A percentile compares a stretch with the other conserved stretches of the same genome.
Evolutionary conservation across 2,329 filamentous ascomycete genomes (phyloP).

Genomic region (Talaromyces sp.): DNA sequence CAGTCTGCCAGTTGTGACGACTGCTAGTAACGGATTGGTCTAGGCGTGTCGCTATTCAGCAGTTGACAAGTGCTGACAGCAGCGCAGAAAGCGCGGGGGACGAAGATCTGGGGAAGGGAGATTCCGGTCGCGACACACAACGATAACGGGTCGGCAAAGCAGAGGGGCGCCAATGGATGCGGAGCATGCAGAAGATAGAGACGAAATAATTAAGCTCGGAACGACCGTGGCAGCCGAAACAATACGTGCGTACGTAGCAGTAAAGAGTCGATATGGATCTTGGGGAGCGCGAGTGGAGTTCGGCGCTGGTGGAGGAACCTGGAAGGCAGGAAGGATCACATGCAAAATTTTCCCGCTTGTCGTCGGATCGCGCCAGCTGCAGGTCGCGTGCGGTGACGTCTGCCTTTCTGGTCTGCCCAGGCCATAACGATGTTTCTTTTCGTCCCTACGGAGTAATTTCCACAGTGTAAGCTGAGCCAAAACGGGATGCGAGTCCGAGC

Average conservation of each 20-base stretch:
- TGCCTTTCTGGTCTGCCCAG: too few relatives aligned
- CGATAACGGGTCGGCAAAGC: not conserved
- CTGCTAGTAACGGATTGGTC: not conserved
- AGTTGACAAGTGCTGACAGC: not conserved
- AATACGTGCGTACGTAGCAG: not conserved
- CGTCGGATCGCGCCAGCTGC: not conserved
- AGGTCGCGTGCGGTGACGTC: not conserved
- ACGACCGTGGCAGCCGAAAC: not conserved
- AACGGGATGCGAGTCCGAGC: too few relatives aligned
- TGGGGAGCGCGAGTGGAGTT: slow-evolving; percentile 3
- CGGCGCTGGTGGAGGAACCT: not conserved
- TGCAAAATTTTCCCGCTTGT: slow-evolving; percentile 7
- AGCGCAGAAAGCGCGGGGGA: not conserved
- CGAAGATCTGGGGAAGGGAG: not conserved
- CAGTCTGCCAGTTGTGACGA: not conserved
- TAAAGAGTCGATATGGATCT: not conserved
- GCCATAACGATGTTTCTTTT: too few relatives aligned
- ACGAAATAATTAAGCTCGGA: too few relatives aligned
- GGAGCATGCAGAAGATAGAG: not conserved
- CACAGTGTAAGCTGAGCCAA: too few relatives aligned
- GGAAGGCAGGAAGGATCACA: slow-evolving; percentile 5
- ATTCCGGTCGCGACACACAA: not conserved
- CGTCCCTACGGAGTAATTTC: too few relatives aligned
- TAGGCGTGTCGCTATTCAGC: not conserved
- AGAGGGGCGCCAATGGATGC: not conserved